Evolutionary conservation across 768 basidiomycete genomes (phyloP).

Genomic region (Mycena olivaceomarginata): DNA sequence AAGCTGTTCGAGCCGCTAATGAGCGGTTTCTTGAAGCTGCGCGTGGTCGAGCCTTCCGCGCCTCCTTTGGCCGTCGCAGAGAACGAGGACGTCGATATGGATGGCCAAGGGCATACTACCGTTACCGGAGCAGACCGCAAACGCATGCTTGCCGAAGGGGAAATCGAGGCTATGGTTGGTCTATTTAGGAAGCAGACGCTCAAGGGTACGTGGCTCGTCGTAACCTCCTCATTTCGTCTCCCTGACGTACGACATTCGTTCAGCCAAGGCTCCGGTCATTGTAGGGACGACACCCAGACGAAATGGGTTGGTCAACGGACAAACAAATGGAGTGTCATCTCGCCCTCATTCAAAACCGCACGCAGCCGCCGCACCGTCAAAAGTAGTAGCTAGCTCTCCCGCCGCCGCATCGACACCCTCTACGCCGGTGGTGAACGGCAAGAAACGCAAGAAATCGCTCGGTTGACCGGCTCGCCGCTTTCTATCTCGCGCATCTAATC

Average conservation of each 20-base stretch:
- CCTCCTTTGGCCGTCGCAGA: constrained; percentile 43
- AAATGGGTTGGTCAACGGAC: constrained; percentile 38
- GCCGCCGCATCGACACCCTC: constrained; percentile 32
- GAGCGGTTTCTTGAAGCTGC: constrained; percentile 56
- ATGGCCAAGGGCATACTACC: constrained; percentile 48
- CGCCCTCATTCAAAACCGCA: constrained; percentile 32
- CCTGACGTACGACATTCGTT: constrained; percentile 13
- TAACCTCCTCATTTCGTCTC: constrained; percentile 13
- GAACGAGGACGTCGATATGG: constrained; percentile 68
- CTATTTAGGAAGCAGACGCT: constrained; percentile 76
- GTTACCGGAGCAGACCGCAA: constrained; percentile 44
- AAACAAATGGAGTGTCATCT: constrained; percentile 31
- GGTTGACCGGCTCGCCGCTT: constrained; percentile 45
- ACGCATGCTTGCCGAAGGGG: constrained; percentile 67
- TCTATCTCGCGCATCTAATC: constrained; percentile 14
- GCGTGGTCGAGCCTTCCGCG: constrained; percentile 40
- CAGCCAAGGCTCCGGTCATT: constrained; percentile 34
- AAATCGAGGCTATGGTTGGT: constrained; percentile 76
- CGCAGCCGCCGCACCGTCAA: constrained; percentile 32
- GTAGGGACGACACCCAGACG: constrained; percentile 6
- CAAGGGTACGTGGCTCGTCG: constrained; percentile 56
- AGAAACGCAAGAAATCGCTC: constrained; percentile 74
- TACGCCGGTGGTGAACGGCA: constrained; percentile 61
- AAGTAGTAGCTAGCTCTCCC: constrained; percentile 33
- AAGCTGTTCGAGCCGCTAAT: constrained; percentile 79